phyloP scores from a whole-genome alignment of 352 stramenopile species.

The Globisporangium carolinianum region DNA sequence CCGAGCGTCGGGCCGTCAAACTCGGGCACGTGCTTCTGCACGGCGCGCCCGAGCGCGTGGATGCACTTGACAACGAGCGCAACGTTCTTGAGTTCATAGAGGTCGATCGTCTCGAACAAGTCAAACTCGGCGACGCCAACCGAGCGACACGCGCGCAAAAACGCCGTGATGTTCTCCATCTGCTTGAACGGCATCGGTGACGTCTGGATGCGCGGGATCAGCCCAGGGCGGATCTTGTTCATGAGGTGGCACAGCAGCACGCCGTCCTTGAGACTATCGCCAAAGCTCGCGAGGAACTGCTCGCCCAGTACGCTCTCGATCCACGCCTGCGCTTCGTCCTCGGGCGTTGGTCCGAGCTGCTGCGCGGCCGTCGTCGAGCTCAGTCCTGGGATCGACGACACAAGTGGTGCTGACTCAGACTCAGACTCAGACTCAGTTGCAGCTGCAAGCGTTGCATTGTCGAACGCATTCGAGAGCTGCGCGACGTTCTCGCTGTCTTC shows the following conservation, averaged over 20 bases:
- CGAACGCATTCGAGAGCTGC: constrained; percentile 32
- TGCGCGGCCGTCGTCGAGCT: constrained; percentile 17
- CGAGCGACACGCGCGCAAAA: constrained; percentile 70
- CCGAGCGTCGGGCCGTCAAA: constrained; percentile 63
- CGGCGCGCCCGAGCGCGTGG: constrained; percentile 66
- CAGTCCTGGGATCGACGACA: constrained; percentile 32
- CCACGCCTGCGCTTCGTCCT: constrained; percentile 71
- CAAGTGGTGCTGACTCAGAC: constrained; percentile 4
- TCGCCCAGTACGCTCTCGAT: constrained; percentile 71
- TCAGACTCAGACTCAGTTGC: background rate
- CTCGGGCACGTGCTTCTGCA: constrained; percentile 72
- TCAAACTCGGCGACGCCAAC: constrained; percentile 86
- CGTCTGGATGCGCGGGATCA: constrained; percentile 51
- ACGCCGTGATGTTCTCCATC: constrained; percentile 88
- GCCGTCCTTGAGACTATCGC: constrained; percentile 71
- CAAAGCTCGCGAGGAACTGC: constrained; percentile 62
- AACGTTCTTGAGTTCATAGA: constrained; percentile 87
- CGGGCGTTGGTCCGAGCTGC: constrained; percentile 21
- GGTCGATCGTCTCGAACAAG: constrained; percentile 88
- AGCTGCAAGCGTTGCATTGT: constrained; percentile 22
- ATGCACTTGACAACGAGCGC: constrained; percentile 81
- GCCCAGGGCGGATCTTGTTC: constrained; percentile 63
- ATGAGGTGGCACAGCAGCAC: constrained; percentile 70
- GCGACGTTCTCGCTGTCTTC: constrained; percentile 36
- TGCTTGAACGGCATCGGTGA: constrained; percentile 84